These are phyloP conservation scores for Colletotrichum sp. DNA, from an alignment of 2,329 filamentous ascomycete genomes.

Conservation along the genomic window DNA sequence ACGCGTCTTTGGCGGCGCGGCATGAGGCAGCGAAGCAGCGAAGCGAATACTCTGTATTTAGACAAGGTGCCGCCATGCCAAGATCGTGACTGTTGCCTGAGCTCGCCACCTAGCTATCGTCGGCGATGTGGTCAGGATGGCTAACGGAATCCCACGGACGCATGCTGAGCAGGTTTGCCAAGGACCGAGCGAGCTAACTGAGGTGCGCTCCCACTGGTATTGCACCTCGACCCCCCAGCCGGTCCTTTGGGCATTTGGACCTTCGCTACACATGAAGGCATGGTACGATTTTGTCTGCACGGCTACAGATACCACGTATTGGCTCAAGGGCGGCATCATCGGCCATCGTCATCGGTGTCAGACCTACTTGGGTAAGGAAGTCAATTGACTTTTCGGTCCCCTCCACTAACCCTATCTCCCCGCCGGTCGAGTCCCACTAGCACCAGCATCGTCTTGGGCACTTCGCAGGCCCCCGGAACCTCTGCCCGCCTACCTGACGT, in stretches of 20 bases:
- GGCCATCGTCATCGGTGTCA: background rate
- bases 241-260: background rate
- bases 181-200: too few species aligned
- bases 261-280: background rate
- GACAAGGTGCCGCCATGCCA: too few species aligned
- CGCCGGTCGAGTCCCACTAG: background rate
- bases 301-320: background rate
- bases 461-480: background rate
- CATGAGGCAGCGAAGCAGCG: background rate
- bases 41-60: background rate
- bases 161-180: background rate
- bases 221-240: background rate
- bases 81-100: too few species aligned
- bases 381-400: background rate
- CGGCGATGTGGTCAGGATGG: too few species aligned
- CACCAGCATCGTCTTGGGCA: too few species aligned
- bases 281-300: background rate
- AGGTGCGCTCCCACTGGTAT: too few species aligned
- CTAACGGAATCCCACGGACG: background rate
- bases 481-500: background rate
- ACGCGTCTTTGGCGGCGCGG: background rate
- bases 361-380: background rate
- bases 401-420: background rate
- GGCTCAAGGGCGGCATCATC: background rate
- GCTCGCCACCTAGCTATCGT: too few species aligned